Evolutionary conservation across 345 rosid genomes (phyloP), one percentile per base, ranked within the genome.

Genomic region (Dimocarpus longan): DNA sequence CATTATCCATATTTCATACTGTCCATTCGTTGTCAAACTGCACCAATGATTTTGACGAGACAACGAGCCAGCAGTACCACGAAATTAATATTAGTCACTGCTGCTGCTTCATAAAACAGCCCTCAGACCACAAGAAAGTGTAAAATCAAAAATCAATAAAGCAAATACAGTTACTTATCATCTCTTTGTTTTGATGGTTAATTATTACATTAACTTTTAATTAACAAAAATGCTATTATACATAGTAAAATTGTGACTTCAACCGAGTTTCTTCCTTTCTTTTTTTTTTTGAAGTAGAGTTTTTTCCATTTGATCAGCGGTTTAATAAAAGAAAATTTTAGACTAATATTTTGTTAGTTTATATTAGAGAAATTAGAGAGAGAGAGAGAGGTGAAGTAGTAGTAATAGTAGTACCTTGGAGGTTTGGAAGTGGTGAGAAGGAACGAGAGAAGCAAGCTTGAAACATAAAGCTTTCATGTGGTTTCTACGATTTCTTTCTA

Each of bases 401-500:
- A n/a, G 19, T 21, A 40, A 13, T 18, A 16, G 44, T 13, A 19
- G 1, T 85, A 87, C 90, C 89, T 89, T 86, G 19, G 88, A 75
- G 80, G 78, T 39, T 68, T 78, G 78, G 77, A 28, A 76, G 37
- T 71, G 77, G 18, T 81, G 79, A 37, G 82, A 70, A 77, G 90
- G 88, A 65, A 91, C 24, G 28, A 90, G 81, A 57, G 95, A 86
- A 42, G 80, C 79, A 74, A 91, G 93, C 81, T 86, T 84, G 77
- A 86, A 86, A 80, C 90, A 87, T 60, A 89, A 77, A 71, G 39
- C 63, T 56, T 88, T 91, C 95, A 91, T 90, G 70, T 79, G 92
- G 73, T 80, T 74, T 78, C 95, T 88, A 19, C 95, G 86, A 76
- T 90, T 85, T 79, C 78, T 87, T 82, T 91, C 95, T 12, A 87